Base-by-base conservation (phyloP, 2,329 filamentous ascomycete species). In the Botrytis fabae region DNA sequence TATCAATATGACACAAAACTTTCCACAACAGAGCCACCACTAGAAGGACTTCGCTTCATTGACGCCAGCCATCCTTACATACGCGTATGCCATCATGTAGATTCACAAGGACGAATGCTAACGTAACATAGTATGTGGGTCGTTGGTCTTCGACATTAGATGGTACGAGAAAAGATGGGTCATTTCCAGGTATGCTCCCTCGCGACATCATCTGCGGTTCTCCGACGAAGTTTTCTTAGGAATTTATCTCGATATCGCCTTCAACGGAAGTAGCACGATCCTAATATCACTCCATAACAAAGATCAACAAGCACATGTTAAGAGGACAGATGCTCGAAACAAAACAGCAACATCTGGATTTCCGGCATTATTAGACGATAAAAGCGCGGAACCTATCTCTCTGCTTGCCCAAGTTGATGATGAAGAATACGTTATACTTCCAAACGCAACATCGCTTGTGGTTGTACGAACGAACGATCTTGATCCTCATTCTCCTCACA, bases 361-460 rank as follows among this genome's bases (percentile, higher is more conserved):
- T n/a, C 69, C 76, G 3, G 73, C 72, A n/a, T 32, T 63, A 44
- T 48, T 72, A 14, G 78, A 78, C 20, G 51, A 60, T 28, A 74
- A 75, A 16, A 73, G 40, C 22, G 76, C 77, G 18, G 73, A 72
- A 2, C 77, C 77, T 18, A 77, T 78, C 16, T 79, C 77, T 35
- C 60, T 79, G 42, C 74, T 79, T 12, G 76, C 74, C 25, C 76
- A 76, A 62, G 71, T 79, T 7, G 77, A 79, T 35, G 75, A 79
- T 25, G 74, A 78, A 20, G 78, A 79, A 32, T 79, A 79, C 69
- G 66, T 77, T 18, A 71, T 78, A 35, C 57, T 79, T 59, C 76
- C 76, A 48, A 76, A 79, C 70, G 76, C 76, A 28, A 76, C 74
- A 32, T 76, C 74, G 6, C 68, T 76, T 28, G 73, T 77, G 7